Conservation (phyloP, 495 filamentous ascomycete species). For the Chaetomium fimeti region DNA sequence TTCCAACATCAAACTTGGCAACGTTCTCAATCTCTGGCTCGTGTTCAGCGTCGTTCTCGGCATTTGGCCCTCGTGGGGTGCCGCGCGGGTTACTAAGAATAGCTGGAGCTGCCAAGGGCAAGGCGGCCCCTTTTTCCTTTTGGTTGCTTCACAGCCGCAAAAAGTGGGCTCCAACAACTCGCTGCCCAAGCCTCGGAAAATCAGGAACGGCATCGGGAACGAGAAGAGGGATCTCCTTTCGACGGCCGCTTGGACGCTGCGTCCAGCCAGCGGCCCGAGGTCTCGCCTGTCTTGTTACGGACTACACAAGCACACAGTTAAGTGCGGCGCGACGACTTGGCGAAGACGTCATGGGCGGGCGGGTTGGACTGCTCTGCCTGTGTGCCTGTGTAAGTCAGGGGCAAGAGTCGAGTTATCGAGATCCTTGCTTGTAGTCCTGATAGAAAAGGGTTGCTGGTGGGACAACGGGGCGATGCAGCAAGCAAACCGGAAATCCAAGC, state of each 20-base stretch:
- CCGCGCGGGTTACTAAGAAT: slow-evolving; percentile 15
- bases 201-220: background rate
- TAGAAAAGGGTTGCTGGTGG: background rate
- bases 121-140: slow-evolving; percentile 2
- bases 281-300: background rate
- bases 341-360: background rate
- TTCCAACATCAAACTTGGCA: background rate
- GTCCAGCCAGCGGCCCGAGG: background rate
- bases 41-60: slow-evolving; percentile 9
- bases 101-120: slow-evolving; percentile 6
- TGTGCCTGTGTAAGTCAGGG: background rate
- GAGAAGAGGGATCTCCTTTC: background rate
- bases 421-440: background rate
- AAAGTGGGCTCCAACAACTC: slow-evolving; percentile 18
- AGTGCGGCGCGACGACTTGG: background rate
- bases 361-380: background rate
- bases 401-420: background rate
- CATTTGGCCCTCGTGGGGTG: slow-evolving; percentile 15
- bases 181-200: slow-evolving; percentile 1
- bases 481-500: slow-evolving; percentile 15
- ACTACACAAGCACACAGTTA: background rate
- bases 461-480: slow-evolving; percentile 14
- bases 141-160: slow-evolving; percentile 27
- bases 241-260: background rate
- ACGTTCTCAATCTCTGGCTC: background rate